Evolutionary conservation across 2,329 filamentous ascomycete genomes (phyloP), one percentile per base, ranked within the genome.

Genomic region (Xylogone sp.): DNA sequence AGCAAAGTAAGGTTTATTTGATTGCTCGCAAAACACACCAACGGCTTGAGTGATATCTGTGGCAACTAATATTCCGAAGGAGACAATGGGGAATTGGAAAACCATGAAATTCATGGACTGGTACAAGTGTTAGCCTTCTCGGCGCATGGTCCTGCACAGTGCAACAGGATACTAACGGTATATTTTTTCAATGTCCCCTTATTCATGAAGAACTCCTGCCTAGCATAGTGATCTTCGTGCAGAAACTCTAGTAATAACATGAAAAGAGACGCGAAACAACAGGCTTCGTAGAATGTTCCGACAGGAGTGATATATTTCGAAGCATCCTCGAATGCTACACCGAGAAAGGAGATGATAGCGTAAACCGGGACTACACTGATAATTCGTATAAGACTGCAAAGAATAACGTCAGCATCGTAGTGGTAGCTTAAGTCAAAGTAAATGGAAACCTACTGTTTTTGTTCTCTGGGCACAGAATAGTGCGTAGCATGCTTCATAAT

Each of bases 161-260:
- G 44, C 13, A 19, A 10, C n/a, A 16, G 21, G 54, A 65, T 66
- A 73, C 21, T 57, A 31, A 47, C 45, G 10, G 8, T 52, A 59
- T 63, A 61, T 58, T 62, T 65, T 21, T 2, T 16, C 22, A 24
- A 21, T 8, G 42, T 42, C 45, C 49, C 58, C 19, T 48, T 48
- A 3, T 19, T 65, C 3, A 65, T 57, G 50, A 75, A 69, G 58
- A 71, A 73, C 20, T 66, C 55, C 8, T 67, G 65, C 7, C 68
- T 63, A 19, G 62, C 62, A 10, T 59, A 52, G 16, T 66, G 58
- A 44, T 67, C 65, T 2, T 70, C 67, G 7, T 62, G 69, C 3
- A 76, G 59, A 46, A 68, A 74, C 43, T 72, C 71, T 56, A 69
- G 72, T 39, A 75, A 62, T 22, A 76, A 65, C 9, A 76, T 62